These are phyloP conservation scores for Stachybotrys elegans DNA, from an alignment of 2,329 filamentous ascomycete species.

Conservation along the genomic window DNA sequence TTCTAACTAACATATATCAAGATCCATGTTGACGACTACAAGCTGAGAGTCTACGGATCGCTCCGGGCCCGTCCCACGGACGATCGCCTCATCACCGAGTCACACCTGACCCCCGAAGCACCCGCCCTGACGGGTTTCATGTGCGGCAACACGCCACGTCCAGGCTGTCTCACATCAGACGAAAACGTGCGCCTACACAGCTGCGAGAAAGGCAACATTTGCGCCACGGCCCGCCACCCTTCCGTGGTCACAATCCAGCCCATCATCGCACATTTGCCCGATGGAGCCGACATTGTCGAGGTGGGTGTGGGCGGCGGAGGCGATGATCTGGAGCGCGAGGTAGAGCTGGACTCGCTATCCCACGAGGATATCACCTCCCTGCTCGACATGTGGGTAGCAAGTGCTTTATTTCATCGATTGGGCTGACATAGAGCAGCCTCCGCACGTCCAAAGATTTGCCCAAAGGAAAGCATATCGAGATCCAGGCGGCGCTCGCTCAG, in stretches of 20 bases:
- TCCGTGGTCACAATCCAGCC: slow-evolving; percentile 72
- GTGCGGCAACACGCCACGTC: slow-evolving; percentile 64
- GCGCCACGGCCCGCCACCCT: slow-evolving; percentile 38
- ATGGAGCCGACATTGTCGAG: slow-evolving; percentile 64
- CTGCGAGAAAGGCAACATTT: slow-evolving; percentile 70
- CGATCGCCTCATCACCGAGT: slow-evolving; percentile 31
- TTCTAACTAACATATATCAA: slow-evolving; percentile 23
- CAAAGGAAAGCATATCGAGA: slow-evolving; percentile 3
- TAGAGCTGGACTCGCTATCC: slow-evolving; percentile 59
- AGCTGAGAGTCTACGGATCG: slow-evolving; percentile 65
- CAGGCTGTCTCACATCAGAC: slow-evolving; percentile 67
- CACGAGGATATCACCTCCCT: slow-evolving; percentile 48
- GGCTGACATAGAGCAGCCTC: slow-evolving; percentile 11
- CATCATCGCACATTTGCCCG: slow-evolving; percentile 59
- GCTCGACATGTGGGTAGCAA: slow-evolving; percentile 27
- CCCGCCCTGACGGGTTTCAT: slow-evolving; percentile 67
- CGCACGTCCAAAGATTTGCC: slow-evolving; percentile 7
- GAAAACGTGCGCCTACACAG: slow-evolving; percentile 69
- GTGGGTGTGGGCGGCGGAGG: slow-evolving; percentile 74
- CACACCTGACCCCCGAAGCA: slow-evolving; percentile 51
- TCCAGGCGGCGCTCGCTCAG: slow-evolving; percentile 12
- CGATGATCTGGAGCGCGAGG: slow-evolving; percentile 64
- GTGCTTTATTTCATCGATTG: background rate
- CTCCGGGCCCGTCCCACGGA: slow-evolving; percentile 43
- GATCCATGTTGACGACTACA: slow-evolving; percentile 82